Evolutionary conservation across 176 grass and related monocot genomes (phyloP).

Genomic region (Miscanthus lutarioriparius): DNA sequence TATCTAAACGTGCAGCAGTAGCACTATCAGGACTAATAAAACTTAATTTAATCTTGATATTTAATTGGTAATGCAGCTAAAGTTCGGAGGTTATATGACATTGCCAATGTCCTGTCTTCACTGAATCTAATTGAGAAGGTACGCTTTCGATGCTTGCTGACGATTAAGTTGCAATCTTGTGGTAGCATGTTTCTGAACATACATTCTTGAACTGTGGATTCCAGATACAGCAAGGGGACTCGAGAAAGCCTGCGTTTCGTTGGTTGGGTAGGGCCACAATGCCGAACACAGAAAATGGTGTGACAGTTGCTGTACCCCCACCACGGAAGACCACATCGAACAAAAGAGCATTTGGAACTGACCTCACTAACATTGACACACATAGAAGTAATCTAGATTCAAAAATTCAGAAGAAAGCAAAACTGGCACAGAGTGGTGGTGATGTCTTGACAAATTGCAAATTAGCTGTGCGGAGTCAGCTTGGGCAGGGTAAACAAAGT

Average conservation of each 20-base stretch:
- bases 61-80: constrained; percentile 56
- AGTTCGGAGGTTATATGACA: constrained; percentile 87
- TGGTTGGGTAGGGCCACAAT: constrained; percentile 57
- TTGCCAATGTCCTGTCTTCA: constrained; percentile 83
- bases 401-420: constrained; percentile 51
- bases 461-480: constrained; percentile 35
- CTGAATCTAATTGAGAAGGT: constrained; percentile 89
- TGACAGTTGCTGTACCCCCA: constrained; percentile 34
- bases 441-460: constrained; percentile 62
- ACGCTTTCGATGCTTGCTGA: background rate
- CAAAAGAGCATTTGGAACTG: constrained; percentile 84
- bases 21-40: background rate
- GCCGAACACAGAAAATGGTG: constrained; percentile 41
- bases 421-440: constrained; percentile 20
- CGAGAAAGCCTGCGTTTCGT: constrained; percentile 79
- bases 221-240: constrained; percentile 64
- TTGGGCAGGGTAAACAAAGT: constrained; percentile 38
- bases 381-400: constrained; percentile 47
- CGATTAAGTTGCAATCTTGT: background rate
- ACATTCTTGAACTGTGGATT: constrained; percentile 33
- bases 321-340: constrained; percentile 34
- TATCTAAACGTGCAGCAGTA: background rate
- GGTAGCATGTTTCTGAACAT: background rate
- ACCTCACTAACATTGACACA: constrained; percentile 67
- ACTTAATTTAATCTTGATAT: background rate